phyloP scores from a whole-genome alignment of 306 rosid species.

The Sechiopsis laciniata region DNA sequence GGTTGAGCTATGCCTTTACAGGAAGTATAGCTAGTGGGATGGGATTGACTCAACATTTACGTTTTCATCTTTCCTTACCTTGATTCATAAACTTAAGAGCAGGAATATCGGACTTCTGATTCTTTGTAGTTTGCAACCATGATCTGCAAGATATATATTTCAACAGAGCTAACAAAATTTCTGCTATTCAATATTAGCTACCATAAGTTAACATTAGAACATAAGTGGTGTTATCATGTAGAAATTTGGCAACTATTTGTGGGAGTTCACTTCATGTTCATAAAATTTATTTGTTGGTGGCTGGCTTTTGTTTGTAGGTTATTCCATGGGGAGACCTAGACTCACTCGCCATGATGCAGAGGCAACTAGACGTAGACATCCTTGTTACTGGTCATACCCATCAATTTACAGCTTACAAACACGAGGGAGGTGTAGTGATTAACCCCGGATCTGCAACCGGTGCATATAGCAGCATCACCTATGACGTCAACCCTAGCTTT shows the following conservation, averaged over 20 bases:
- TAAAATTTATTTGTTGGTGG: conserved; percentile 5
- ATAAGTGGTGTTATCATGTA: neutral
- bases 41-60: neutral
- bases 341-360: conserved; percentile 96
- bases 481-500: conserved; percentile 94
- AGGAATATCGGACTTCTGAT: neutral
- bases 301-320: conserved; percentile 52
- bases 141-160: neutral
- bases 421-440: conserved; percentile 91
- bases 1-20: no score
- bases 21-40: no score
- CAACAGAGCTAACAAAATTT: neutral
- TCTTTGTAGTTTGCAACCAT: neutral
- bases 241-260: neutral
- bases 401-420: conserved; percentile 95
- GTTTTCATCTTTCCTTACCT: neutral
- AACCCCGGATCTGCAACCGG: conserved; percentile 99
- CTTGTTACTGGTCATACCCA: conserved; percentile 97
- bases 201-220: conserved; percentile 2
- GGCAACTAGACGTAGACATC: conserved; percentile 98
- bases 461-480: conserved; percentile 87
- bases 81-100: neutral
- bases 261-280: neutral
- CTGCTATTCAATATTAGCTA: neutral
- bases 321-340: conserved; percentile 99